These are phyloP conservation scores for Pholiota molesta DNA, from an alignment of 768 basidiomycete species.

Conservation along the genomic window DNA sequence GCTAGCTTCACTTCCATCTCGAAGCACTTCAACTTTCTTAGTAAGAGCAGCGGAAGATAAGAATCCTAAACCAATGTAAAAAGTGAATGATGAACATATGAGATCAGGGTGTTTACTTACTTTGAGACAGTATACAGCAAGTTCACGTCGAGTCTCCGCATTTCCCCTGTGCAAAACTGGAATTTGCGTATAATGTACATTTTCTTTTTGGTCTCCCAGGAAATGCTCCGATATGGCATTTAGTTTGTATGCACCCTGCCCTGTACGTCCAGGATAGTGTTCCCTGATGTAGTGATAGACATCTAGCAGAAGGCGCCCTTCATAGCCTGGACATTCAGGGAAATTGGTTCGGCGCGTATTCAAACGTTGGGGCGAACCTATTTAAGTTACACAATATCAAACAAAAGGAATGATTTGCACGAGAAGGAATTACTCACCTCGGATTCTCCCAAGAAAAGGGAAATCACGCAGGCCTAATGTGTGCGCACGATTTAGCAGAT, in stretches of 20 bases:
- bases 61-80: constrained; percentile 64
- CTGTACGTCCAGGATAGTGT: constrained; percentile 58
- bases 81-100: constrained; percentile 8
- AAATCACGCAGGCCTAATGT: constrained; percentile 68
- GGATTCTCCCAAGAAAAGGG: constrained; percentile 70
- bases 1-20: constrained; percentile 29
- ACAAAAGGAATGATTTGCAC: not conserved
- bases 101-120: constrained; percentile 36
- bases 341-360: constrained; percentile 80
- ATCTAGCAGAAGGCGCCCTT: constrained; percentile 91
- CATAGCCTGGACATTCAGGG: constrained; percentile 47
- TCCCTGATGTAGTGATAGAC: constrained; percentile 93
- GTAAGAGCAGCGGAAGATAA: constrained; percentile 87
- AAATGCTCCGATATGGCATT: constrained; percentile 93
- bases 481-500: constrained; percentile 84
- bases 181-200: constrained; percentile 92
- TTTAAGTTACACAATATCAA: constrained; percentile 9
- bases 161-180: constrained; percentile 93
- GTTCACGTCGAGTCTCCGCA: constrained; percentile 78
- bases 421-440: constrained; percentile 43
- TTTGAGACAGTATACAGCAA: constrained; percentile 97
- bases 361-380: constrained; percentile 68
- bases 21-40: constrained; percentile 95
- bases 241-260: constrained; percentile 88
- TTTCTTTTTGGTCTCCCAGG: constrained; percentile 94